phyloP scores from a whole-genome alignment of 805 yeast genomes.

The Teunomyces panamensis region DNA sequence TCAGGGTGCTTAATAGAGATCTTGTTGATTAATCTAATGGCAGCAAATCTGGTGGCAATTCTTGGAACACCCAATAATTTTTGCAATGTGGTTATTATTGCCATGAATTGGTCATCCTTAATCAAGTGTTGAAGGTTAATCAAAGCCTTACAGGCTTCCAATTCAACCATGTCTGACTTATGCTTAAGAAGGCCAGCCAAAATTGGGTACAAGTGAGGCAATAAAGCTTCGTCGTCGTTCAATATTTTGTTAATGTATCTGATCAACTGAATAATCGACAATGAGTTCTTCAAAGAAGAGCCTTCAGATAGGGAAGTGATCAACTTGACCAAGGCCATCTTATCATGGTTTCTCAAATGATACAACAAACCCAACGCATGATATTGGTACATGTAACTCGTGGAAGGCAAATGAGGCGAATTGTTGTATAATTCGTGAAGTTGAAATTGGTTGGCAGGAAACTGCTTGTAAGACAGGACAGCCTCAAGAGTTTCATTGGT shows the following conservation, averaged over 20 bases:
- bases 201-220: constrained; percentile 58
- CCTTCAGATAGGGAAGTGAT: constrained; percentile 71
- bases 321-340: constrained; percentile 89
- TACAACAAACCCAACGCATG: constrained; percentile 92
- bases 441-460: constrained; percentile 48
- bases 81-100: constrained; percentile 73
- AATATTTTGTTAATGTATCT: constrained; percentile 74
- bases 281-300: constrained; percentile 65
- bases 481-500: constrained; percentile 93
- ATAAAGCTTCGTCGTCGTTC: constrained; percentile 65
- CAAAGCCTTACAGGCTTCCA: constrained; percentile 85
- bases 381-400: constrained; percentile 85
- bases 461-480: constrained; percentile 58
- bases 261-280: constrained; percentile 82
- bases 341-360: constrained; percentile 84
- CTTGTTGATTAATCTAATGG: constrained; percentile 84
- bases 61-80: constrained; percentile 82
- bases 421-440: constrained; percentile 56
- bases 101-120: constrained; percentile 61
- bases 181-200: constrained; percentile 71
- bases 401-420: constrained; percentile 53
- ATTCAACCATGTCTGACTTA: constrained; percentile 83
- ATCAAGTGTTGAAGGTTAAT: constrained; percentile 52
- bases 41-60: constrained; percentile 86
- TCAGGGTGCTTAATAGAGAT: constrained; percentile 81